Base-by-base conservation (phyloP, 768 basidiomycete genomes). In the Wakefieldia striispora region DNA sequence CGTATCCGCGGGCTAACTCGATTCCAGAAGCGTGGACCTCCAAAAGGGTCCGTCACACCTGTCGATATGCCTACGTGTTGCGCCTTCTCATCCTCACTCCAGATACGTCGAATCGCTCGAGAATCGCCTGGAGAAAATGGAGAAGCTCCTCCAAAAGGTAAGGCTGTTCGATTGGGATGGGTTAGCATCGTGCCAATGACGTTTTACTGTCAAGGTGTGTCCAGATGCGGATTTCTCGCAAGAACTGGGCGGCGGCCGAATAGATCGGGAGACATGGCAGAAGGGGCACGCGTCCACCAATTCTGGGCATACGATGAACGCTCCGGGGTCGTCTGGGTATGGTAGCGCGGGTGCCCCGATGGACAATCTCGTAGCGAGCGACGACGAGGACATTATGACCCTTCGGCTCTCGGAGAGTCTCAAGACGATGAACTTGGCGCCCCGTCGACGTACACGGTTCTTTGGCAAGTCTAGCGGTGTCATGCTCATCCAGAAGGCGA, bases 41-140 rank as follows among this genome's bases (percentile, higher is more conserved):
- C 68, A 0, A 65, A 67, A 55, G 69, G 70, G 70, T 62, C 43
- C 16, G 64, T 59, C 29, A 13, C 29, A 13, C 29, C 13, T 29
- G 29, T 13, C 29, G 12, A 29, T 11, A 29, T 29, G 29, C 12
- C 47, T 51, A 27, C 29, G 31, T 38, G 6, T 35, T 26, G 23
- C 35, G 41, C 31, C 29, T 29, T 29, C 29, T 29, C 29, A 29
- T 29, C 29, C 6, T 10, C 26, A 10, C 24, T 9, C 27, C 49
- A 83, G 82, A 53, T 84, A 84, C 62, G 77, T 84, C 16, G 80
- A 85, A 58, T 76, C 74, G 42, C 71, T 87, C 33, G 85, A 86
- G 65, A 73, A 64, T 49, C 75, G 84, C 11, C 62, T 86, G 2
- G 78, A 81, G 49, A 84, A 83, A 59, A 80, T 87, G 74, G 82